Conservation (phyloP, 164 flowering plant genomes). For the Vitis labrusca region DNA sequence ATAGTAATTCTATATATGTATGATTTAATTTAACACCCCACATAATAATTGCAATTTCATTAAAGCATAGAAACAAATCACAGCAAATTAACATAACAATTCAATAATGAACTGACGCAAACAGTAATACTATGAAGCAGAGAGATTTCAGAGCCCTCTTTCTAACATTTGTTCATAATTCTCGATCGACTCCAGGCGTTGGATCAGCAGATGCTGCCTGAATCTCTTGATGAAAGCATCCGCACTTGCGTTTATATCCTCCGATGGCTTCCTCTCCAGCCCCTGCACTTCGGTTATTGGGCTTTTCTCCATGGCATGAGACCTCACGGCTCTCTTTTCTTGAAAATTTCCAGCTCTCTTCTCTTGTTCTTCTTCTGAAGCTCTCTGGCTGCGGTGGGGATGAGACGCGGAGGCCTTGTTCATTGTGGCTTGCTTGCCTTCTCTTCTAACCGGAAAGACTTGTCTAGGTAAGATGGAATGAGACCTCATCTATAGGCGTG, state of each 20-base stretch:
- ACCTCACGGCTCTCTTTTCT: slow-evolving; percentile 2
- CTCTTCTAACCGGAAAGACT: neutral
- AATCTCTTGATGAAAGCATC: slow-evolving; percentile 73
- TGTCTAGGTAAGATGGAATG: neutral
- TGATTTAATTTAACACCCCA: no score
- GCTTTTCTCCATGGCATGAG: slow-evolving; percentile 5
- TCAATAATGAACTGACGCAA: neutral
- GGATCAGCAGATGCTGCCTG: slow-evolving; percentile 60
- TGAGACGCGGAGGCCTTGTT: slow-evolving; percentile 12
- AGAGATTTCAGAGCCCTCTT: slow-evolving; percentile 35
- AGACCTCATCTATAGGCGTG: neutral
- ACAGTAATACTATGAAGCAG: neutral
- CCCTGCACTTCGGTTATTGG: slow-evolving; percentile 11
- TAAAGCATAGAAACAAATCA: neutral
- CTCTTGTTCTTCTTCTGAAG: neutral
- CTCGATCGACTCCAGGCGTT: slow-evolving; percentile 78
- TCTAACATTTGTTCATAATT: slow-evolving; percentile 63
- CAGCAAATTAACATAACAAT: no score
- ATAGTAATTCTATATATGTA: no score
- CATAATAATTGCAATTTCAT: no score
- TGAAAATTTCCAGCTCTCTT: neutral
- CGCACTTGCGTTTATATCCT: slow-evolving; percentile 64
- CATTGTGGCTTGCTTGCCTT: slow-evolving; percentile 5
- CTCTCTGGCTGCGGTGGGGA: neutral
- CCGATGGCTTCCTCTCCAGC: slow-evolving; percentile 36